Evolutionary conservation across 2,329 filamentous ascomycete genomes (phyloP).

Genomic region (Coccinonectria pachysandricola): DNA sequence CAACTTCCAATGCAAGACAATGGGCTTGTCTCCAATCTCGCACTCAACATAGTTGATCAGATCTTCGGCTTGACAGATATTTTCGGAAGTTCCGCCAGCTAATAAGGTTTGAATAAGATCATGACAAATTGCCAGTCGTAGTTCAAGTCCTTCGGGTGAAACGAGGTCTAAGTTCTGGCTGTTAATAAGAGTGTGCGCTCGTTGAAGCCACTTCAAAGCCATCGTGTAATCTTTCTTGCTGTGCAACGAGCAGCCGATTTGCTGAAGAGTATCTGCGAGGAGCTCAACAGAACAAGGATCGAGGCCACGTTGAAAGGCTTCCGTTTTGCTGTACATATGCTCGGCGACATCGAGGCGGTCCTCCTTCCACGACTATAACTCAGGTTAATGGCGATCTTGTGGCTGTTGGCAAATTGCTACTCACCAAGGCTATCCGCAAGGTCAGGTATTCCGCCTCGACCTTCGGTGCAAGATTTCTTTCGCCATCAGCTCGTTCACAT

Average conservation of each 20-base stretch:
- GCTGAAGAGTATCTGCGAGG: slow-evolving; percentile 58
- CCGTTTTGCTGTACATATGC: slow-evolving; percentile 58
- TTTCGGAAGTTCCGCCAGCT: slow-evolving; percentile 32
- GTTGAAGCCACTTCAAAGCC: slow-evolving; percentile 63
- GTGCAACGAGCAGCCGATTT: slow-evolving; percentile 56
- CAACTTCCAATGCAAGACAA: slow-evolving; percentile 58
- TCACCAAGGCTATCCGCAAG: slow-evolving; percentile 56
- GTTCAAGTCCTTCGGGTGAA: slow-evolving; percentile 49
- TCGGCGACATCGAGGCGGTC: slow-evolving; percentile 66
- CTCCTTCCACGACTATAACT: slow-evolving; percentile 61
- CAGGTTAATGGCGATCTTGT: too few relatives aligned
- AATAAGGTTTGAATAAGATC: slow-evolving; percentile 47
- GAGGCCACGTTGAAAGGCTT: slow-evolving; percentile 26
- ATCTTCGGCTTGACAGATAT: slow-evolving; percentile 40
- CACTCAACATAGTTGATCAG: slow-evolving; percentile 52
- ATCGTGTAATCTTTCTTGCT: slow-evolving; percentile 39
- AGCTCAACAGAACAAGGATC: slow-evolving; percentile 45
- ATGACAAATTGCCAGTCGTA: slow-evolving; percentile 58
- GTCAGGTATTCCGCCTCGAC: slow-evolving; percentile 54
- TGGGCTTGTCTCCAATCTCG: slow-evolving; percentile 52
- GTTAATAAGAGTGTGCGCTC: slow-evolving; percentile 51
- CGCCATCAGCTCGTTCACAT: not conserved
- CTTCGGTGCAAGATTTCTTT: slow-evolving; percentile 12
- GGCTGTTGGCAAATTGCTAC: too few relatives aligned
- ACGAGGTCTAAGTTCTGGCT: slow-evolving; percentile 43